These are phyloP conservation scores for Aplosporella prunicola DNA, from an alignment of 2,329 filamentous ascomycete species.

Conservation along the genomic window DNA sequence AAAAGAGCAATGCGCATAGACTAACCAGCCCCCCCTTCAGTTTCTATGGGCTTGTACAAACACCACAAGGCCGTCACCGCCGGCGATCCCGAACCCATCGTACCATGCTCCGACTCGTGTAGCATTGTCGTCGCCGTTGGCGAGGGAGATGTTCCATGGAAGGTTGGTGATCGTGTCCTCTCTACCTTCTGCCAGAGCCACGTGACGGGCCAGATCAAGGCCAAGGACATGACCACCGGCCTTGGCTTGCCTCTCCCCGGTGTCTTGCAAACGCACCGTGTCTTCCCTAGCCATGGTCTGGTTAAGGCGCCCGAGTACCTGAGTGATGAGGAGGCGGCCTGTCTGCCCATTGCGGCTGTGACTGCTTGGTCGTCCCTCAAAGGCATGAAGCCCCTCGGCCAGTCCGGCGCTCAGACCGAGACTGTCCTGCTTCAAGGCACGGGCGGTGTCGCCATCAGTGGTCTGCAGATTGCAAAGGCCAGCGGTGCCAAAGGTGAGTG, in stretches of 20 bases:
- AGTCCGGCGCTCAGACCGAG: conserved; percentile 35
- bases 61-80: conserved; percentile 48
- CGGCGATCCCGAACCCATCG: conserved; percentile 34
- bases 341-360: conserved; percentile 51
- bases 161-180: conserved; percentile 55
- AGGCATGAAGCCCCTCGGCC: conserved; percentile 46
- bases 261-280: conserved; percentile 49
- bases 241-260: conserved; percentile 53
- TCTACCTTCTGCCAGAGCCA: conserved; percentile 52
- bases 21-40: conserved; percentile 27
- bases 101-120: conserved; percentile 64
- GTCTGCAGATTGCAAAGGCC: conserved; percentile 32
- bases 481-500: conserved; percentile 29
- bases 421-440: conserved; percentile 35
- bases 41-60: conserved; percentile 56
- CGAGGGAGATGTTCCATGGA: conserved; percentile 35
- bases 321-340: conserved; percentile 49
- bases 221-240: conserved; percentile 46
- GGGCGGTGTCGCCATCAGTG: conserved; percentile 34
- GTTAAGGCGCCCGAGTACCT: conserved; percentile 50
- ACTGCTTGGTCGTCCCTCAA: conserved; percentile 60
- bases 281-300: conserved; percentile 48
- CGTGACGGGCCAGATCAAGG: conserved; percentile 50
- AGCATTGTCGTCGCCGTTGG: conserved; percentile 48
- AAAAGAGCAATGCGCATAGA: background rate